Evolutionary conservation across 106 monocot species (phyloP).

Genomic region (Xerophyta viscosa): DNA sequence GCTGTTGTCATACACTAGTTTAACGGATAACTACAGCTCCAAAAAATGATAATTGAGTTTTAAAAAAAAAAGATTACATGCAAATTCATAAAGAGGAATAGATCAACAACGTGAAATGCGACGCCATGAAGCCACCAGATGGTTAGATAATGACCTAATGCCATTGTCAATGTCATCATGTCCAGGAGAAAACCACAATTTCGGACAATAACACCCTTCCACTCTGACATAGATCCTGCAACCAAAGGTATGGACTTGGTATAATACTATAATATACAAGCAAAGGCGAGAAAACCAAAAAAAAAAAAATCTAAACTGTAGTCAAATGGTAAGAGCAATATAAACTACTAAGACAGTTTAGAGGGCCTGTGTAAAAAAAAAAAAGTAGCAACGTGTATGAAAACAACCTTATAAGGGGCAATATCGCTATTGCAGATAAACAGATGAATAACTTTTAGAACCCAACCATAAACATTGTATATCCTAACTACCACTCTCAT

Average conservation of each 20-base stretch:
- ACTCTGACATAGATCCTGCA: slow-evolving; percentile 83
- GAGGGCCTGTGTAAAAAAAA: too few species aligned
- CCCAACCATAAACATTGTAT: too few species aligned
- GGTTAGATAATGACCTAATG: slow-evolving; percentile 75
- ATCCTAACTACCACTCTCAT: too few species aligned
- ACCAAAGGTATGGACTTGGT: neutral
- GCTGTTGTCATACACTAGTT: neutral
- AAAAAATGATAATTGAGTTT: neutral
- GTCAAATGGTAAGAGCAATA: too few species aligned
- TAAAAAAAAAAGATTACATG: slow-evolving; percentile 48
- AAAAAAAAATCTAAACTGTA: too few species aligned
- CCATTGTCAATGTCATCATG: slow-evolving; percentile 60
- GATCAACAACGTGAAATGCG: slow-evolving; percentile 85
- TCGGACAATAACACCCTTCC: slow-evolving; percentile 56
- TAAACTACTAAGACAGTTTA: too few species aligned
- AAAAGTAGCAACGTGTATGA: too few species aligned
- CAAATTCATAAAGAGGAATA: slow-evolving; percentile 73
- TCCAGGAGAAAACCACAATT: slow-evolving; percentile 84
- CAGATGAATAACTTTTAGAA: too few species aligned
- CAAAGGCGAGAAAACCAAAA: too few species aligned
- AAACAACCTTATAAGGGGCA: too few species aligned
- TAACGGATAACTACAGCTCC: neutral
- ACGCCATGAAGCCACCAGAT: slow-evolving; percentile 95
- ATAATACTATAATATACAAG: too few species aligned
- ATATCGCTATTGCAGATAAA: too few species aligned